A percentile compares a stretch with the other conserved stretches of the same genome.
phyloP scores from a whole-genome alignment of 2,329 filamentous ascomycete species.

The Diaporthe caulivora region DNA sequence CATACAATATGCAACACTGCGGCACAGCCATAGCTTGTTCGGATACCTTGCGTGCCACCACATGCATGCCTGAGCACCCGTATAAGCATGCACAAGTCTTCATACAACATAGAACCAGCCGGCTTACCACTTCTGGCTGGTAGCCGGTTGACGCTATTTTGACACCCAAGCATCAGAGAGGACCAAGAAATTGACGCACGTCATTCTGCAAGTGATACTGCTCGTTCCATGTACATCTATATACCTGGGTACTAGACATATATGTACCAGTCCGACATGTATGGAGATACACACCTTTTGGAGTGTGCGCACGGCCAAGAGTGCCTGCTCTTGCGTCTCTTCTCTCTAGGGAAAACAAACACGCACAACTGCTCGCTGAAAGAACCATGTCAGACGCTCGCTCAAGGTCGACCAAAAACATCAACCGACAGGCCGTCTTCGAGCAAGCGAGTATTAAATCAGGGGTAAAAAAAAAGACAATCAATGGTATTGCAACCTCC shows the following conservation, averaged over 20 bases:
- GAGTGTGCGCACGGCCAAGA: background rate
- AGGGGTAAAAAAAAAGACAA: background rate
- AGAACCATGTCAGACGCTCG: background rate
- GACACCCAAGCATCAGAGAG: too few species aligned
- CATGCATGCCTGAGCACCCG: background rate
- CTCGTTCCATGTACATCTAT: background rate
- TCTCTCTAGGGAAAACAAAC: background rate
- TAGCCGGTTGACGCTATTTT: too few species aligned
- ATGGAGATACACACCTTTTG: background rate
- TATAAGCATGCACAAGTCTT: background rate
- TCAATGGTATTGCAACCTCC: constrained; percentile 26
- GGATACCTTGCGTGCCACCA: too few species aligned
- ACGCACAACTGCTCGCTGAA: background rate
- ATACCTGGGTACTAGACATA: background rate
- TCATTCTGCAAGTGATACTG: background rate
- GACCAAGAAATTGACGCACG: background rate
- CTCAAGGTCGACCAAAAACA: background rate
- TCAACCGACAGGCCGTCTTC: background rate
- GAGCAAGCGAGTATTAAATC: background rate
- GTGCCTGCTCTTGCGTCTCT: constrained; percentile 4
- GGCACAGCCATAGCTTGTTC: too few species aligned
- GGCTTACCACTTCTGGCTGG: background rate
- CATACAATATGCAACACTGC: too few species aligned
- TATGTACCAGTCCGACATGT: too few species aligned
- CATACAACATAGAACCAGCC: background rate